These are phyloP conservation scores for Metschnikowia borealis DNA, from an alignment of 805 yeast species.

Conservation along the genomic window DNA sequence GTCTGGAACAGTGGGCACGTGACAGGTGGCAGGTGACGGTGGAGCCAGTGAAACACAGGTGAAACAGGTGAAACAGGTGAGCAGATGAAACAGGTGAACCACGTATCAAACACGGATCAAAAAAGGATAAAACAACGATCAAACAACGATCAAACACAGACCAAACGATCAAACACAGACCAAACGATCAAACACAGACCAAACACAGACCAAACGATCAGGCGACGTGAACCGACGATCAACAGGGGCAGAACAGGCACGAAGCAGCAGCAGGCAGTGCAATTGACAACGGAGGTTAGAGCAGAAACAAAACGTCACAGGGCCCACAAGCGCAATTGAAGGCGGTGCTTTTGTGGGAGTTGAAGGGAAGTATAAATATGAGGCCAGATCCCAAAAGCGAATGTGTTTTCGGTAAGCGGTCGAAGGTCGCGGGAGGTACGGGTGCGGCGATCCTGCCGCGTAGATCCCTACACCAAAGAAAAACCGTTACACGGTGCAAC, in stretches of 20 bases:
- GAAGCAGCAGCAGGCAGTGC: neutral
- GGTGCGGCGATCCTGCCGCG: neutral
- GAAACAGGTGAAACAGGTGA: neutral
- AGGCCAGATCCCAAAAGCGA: slow-evolving; percentile 3
- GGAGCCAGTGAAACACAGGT: neutral
- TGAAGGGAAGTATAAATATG: neutral
- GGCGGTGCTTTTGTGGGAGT: neutral
- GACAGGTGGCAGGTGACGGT: neutral
- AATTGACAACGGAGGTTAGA: neutral
- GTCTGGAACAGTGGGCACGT: too few species aligned
- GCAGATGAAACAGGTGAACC: neutral
- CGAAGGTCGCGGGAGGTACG: neutral
- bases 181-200: neutral
- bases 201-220: neutral
- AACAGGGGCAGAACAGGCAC: neutral
- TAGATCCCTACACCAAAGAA: too few species aligned
- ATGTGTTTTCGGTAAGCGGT: neutral
- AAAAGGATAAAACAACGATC: neutral
- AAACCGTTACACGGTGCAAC: too few species aligned
- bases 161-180: neutral
- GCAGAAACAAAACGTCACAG: neutral
- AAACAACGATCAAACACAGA: neutral
- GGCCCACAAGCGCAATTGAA: neutral
- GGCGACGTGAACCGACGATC: neutral
- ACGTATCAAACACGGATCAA: neutral